Conservation (phyloP, 2,329 filamentous ascomycete genomes). For the Cladosporium sp. region DNA sequence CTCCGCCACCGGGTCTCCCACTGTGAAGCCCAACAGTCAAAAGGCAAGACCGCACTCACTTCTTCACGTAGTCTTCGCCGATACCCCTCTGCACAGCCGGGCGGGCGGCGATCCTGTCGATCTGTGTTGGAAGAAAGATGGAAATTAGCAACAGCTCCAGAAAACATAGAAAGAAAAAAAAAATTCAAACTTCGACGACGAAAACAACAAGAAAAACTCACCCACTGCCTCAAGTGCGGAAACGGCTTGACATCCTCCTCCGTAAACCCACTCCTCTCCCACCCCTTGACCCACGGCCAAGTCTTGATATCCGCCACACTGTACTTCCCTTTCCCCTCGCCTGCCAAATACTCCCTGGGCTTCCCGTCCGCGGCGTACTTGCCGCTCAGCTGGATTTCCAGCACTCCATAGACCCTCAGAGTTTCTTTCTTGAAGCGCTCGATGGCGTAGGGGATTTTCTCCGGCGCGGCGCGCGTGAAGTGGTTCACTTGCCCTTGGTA, state of each 20-base stretch:
- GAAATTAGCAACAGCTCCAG: too few species aligned
- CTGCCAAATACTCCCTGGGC: conserved; percentile 50
- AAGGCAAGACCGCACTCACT: conserved; percentile 15
- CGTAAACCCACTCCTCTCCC: conserved; percentile 41
- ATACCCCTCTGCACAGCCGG: conserved; percentile 46
- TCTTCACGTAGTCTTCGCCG: conserved; percentile 33
- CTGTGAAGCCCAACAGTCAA: too few species aligned
- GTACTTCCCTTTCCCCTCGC: conserved; percentile 53
- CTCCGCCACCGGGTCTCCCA: too few species aligned
- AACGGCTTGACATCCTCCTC: conserved; percentile 48
- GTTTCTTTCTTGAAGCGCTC: conserved; percentile 50
- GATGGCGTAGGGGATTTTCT: conserved; percentile 49
- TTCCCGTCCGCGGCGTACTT: conserved; percentile 49
- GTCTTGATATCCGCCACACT: conserved; percentile 49
- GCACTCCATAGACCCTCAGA: conserved; percentile 50
- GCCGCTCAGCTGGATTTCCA: conserved; percentile 51
- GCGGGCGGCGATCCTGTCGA: conserved; percentile 47
- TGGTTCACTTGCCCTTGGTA: conserved; percentile 44
- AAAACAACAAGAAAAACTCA: too few species aligned
- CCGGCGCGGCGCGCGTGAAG: conserved; percentile 42
- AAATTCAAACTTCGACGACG: too few species aligned
- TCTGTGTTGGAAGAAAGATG: too few species aligned
- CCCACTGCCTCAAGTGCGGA: conserved; percentile 51
- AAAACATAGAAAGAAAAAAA: too few species aligned
- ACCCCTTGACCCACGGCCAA: conserved; percentile 47